phyloP scores from a whole-genome alignment of 2,329 filamentous ascomycete species.

The Cyanodermella asteris region DNA sequence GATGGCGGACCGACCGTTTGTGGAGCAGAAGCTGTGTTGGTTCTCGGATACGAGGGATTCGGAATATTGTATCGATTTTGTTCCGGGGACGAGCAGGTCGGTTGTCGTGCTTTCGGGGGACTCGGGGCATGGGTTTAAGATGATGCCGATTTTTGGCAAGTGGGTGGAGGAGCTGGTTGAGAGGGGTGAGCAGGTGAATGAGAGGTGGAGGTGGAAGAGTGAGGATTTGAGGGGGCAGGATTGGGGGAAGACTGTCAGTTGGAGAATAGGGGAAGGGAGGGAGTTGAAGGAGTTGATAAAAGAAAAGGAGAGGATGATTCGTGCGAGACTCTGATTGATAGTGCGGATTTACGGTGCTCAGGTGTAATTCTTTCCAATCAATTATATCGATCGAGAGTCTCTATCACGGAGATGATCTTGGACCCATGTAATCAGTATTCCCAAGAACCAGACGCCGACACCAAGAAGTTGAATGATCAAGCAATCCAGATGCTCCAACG shows the following conservation, averaged over 20 bases:
- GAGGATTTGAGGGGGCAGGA: slow-evolving; percentile 12
- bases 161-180: slow-evolving; percentile 29
- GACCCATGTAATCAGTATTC: no score
- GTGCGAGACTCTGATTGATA: slow-evolving; percentile 1
- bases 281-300: slow-evolving; percentile 9
- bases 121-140: slow-evolving; percentile 41
- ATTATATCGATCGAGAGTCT: no score
- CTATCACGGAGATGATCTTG: no score
- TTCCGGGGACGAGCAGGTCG: slow-evolving; percentile 25
- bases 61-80: slow-evolving; percentile 37
- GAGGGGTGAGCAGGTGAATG: slow-evolving; percentile 20
- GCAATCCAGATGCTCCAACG: no score
- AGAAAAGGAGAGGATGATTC: slow-evolving; percentile 1
- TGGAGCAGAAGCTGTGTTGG: slow-evolving; percentile 38
- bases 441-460: no score
- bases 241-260: slow-evolving; percentile 26
- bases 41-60: slow-evolving; percentile 39
- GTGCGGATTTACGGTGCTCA: no score
- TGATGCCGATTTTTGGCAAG: slow-evolving; percentile 36
- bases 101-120: slow-evolving; percentile 34
- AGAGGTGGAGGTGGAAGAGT: slow-evolving; percentile 28
- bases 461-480: no score
- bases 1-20: slow-evolving; percentile 32
- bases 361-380: no score
- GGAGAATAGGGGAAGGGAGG: slow-evolving; percentile 20